phyloP scores from a whole-genome alignment of 2,329 filamentous ascomycete genomes.

The Exserohilum rostratum region DNA sequence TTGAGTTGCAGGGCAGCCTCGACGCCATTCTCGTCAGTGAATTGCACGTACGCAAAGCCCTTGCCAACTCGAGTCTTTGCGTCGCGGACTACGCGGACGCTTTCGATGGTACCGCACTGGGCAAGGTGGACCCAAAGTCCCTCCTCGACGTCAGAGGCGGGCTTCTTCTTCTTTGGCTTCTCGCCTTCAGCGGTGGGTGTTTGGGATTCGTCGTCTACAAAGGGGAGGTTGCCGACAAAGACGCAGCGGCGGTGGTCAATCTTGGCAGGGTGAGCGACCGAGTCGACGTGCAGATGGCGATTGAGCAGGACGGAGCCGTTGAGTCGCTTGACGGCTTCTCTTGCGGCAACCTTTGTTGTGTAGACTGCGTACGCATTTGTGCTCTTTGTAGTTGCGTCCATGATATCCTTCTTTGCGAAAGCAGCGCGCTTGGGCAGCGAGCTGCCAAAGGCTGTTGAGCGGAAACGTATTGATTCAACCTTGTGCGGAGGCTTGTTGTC shows the following conservation, averaged over 20 bases:
- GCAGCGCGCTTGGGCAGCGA: conserved; percentile 91
- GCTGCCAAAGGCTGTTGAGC: conserved; percentile 84
- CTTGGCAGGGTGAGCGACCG: conserved; percentile 82
- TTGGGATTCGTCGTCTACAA: conserved; percentile 88
- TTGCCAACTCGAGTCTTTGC: conserved; percentile 91
- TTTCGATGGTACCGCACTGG: conserved; percentile 83
- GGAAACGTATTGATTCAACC: conserved; percentile 90
- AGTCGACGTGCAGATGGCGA: conserved; percentile 89
- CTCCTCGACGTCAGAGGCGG: conserved; percentile 87
- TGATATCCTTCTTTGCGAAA: conserved; percentile 86
- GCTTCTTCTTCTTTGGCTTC: conserved; percentile 68
- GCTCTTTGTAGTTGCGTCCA: conserved; percentile 88
- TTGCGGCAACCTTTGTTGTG: conserved; percentile 73
- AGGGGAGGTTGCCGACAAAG: conserved; percentile 94
- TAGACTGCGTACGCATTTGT: conserved; percentile 96
- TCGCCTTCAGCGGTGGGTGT: conserved; percentile 67
- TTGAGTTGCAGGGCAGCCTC: conserved; percentile 88
- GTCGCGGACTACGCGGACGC: conserved; percentile 89
- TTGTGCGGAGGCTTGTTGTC: conserved; percentile 65
- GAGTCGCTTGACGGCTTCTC: conserved; percentile 74
- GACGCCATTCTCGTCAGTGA: conserved; percentile 83
- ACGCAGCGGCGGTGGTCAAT: conserved; percentile 88
- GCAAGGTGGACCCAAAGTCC: conserved; percentile 85
- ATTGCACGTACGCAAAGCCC: conserved; percentile 97
- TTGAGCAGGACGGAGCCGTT: conserved; percentile 86